Evolutionary conservation across 495 filamentous ascomycete genomes (phyloP).

Genomic region (Copromyces sp.): DNA sequence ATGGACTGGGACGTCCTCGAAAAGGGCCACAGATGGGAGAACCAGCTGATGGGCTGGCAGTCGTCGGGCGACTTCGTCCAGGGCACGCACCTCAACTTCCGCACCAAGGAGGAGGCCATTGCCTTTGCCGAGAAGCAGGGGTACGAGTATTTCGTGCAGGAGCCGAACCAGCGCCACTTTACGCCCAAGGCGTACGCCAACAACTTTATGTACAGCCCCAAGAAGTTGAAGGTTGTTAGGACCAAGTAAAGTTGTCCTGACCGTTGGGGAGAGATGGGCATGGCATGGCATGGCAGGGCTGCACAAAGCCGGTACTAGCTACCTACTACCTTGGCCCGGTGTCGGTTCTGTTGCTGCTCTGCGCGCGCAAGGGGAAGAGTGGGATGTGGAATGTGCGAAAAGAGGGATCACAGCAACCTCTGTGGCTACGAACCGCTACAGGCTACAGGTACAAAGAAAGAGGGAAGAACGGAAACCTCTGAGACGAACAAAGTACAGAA

Average conservation of each 20-base stretch:
- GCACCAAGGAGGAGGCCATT: constrained; percentile 89
- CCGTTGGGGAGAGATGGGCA: background rate
- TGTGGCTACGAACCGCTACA: background rate
- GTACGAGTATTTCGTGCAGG: constrained; percentile 98
- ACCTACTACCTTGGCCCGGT: background rate
- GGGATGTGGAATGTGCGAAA: background rate
- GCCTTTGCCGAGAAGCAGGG: constrained; percentile 95
- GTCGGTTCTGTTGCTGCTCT: background rate
- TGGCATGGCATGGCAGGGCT: background rate
- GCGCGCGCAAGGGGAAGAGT: background rate
- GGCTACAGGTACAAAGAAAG: background rate
- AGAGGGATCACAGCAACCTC: background rate
- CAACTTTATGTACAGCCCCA: constrained; percentile 78
- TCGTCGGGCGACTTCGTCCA: constrained; percentile 90
- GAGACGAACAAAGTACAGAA: background rate
- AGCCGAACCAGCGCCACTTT: constrained; percentile 80
- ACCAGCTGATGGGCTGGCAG: constrained; percentile 96
- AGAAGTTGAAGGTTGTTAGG: constrained; percentile 82
- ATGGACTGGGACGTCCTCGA: constrained; percentile 96
- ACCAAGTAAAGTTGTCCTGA: constrained; percentile 56
- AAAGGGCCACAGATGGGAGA: constrained; percentile 93
- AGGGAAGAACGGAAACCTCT: background rate
- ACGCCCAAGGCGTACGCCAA: constrained; percentile 91
- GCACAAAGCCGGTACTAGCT: too few species aligned
- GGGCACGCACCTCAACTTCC: constrained; percentile 82